Base-by-base conservation (phyloP, 2,329 filamentous ascomycete species). In the Trichoderma pleuroti region DNA sequence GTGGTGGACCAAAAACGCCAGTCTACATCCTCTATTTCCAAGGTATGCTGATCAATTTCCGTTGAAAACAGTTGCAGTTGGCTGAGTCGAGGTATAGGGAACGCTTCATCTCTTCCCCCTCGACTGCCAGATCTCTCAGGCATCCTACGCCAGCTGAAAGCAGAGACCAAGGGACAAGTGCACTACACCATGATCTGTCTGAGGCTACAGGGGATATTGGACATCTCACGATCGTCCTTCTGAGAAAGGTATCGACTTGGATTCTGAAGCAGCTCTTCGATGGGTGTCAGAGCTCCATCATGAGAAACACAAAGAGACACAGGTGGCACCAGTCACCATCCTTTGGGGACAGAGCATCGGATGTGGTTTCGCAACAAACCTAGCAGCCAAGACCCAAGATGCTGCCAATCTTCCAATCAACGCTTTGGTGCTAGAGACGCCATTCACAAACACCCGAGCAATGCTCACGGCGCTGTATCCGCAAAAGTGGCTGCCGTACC, bases 321-420 rank as follows among this genome's bases (percentile, higher is more conserved):
- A 72, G 60, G 57, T 70, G 56, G 52, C 72, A 49, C 80, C 82
- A 18, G 76, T 81, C 9, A 72, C 93, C 1, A 76, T 93, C 1
- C 80, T 94, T 12, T 94, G 92, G 92, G 92, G 92, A 0, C 92
- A 94, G 78, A 93, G 90, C 73, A 89, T 94, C 68, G 92, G 93
- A 1, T 87, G 90, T 30, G 92, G 90, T 1, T 87, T 94, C 54
- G 91, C 90, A 14, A 90, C 89, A 18, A 89, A 87, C 64, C 84
- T 90, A 3, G 85, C 87, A 70, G 81, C 76, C 60, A 75, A 75
- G 71, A 76, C 74, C 2, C 56, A 73, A 34, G 75, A 81, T 52
- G 80, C 80, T 4, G 68, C 82, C 3, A 83, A 79, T 72, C 82
- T 83, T 68, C 76, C 77, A 42, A 77, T 85, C 42, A 73, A 81